Percentiles rank a stretch among this genome's conserved stretches.
Conservation (phyloP, 192 early-diverging fungal species). For the Thamnidium elegans region DNA sequence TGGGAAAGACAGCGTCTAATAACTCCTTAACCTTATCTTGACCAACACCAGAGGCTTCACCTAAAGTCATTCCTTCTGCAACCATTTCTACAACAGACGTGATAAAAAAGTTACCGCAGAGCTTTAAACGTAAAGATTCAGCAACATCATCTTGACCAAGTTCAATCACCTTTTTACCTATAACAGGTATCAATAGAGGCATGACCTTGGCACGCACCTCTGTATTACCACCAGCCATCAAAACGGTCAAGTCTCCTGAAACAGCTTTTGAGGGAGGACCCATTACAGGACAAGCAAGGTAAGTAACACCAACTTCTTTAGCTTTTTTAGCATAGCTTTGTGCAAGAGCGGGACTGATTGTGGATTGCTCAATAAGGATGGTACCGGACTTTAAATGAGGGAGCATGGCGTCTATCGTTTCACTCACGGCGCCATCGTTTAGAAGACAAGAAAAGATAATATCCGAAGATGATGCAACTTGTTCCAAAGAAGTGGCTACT, state of each 20-base stretch:
- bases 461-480: slow-evolving; percentile 41
- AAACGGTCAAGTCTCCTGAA: slow-evolving; percentile 49
- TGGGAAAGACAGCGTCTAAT: slow-evolving; percentile 48
- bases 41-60: slow-evolving; percentile 48
- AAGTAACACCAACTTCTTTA: slow-evolving; percentile 16
- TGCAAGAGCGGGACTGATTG: slow-evolving; percentile 48
- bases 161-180: slow-evolving; percentile 51
- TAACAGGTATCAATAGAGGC: slow-evolving; percentile 41
- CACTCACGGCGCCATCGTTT: slow-evolving; percentile 56
- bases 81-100: slow-evolving; percentile 53
- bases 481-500: slow-evolving; percentile 32
- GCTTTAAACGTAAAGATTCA: slow-evolving; percentile 52
- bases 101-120: slow-evolving; percentile 70
- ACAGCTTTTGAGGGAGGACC: slow-evolving; percentile 41
- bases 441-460: slow-evolving; percentile 62
- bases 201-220: slow-evolving; percentile 38
- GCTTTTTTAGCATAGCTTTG: slow-evolving; percentile 30
- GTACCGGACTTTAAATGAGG: slow-evolving; percentile 21
- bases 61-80: slow-evolving; percentile 61
- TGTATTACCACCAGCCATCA: slow-evolving; percentile 46
- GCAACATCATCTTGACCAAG: slow-evolving; percentile 42
- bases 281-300: slow-evolving; percentile 34
- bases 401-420: not conserved
- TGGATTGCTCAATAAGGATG: slow-evolving; percentile 61
- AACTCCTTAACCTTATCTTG: slow-evolving; percentile 52